Base-by-base conservation (phyloP, 345 rosid genomes). In the Syzygium jambos region DNA sequence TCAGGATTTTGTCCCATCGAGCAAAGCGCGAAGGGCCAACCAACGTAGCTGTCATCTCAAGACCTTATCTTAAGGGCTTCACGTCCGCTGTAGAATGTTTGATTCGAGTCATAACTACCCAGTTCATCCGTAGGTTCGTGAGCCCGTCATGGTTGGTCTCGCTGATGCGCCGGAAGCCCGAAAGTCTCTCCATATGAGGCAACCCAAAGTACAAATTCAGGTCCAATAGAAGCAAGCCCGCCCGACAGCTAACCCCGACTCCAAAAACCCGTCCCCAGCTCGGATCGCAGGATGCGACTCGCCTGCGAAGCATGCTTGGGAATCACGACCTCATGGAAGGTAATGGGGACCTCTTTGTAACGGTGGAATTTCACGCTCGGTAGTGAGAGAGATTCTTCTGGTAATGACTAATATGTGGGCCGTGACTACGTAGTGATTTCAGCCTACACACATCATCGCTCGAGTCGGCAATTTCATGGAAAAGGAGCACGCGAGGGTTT, bases 41-140 rank as follows among this genome's bases (percentile, higher is more conserved):
- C 41, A 38, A 38, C 41, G 4, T 3, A 38, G 41, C 30, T 59
- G 27, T 59, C 16, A 5, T 25, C 15, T 56, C 23, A 9, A 56
- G n/a, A 56, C 23, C 61, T 56, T 56, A 3, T 56, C 23, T 23
- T 8, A 25, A 27, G 8, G 30, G 65, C 25, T 27, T 59, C 12
- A 5, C 16, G 5, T 3, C 11, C 0, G 3, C 12, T 9, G 16
- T 25, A 11, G 15, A 57, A 57, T 59, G 13, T 4, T 59, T 0
- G 16, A 61, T 61, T 3, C 9, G 34, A 3, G 34, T 61, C 0
- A 4, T 61, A n/a, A 61, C 2, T 61, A 27, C 27, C 27, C 27
- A 59, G 8, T 27, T 30, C 6, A 5, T 27, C 5, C 3, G 0
- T 27, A 59, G 65, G 23, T 59, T 59, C 11, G 17, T 59, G 29